These are phyloP conservation scores for Paramecium sonneborni DNA, from an alignment of 73 alveolate species.

Conservation along the genomic window DNA sequence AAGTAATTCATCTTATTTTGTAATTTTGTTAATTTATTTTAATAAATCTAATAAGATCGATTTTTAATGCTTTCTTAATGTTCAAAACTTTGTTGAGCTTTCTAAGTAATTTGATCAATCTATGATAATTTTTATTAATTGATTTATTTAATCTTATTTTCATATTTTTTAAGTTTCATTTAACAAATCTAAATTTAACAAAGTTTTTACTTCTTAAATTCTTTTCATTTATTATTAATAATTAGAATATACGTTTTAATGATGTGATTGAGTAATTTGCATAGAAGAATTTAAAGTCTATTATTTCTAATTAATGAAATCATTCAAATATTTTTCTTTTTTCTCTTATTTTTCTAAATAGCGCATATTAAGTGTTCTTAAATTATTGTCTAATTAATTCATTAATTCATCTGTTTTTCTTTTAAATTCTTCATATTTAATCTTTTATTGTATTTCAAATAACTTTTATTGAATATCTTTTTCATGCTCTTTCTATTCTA, in stretches of 20 bases:
- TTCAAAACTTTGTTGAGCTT: not conserved
- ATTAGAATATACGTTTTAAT: not conserved
- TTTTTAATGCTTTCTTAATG: not conserved
- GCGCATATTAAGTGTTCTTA: not conserved
- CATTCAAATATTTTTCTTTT: not conserved
- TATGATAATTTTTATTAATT: not conserved
- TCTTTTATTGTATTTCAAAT: not conserved
- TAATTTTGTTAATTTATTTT: not conserved
- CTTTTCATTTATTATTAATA: conserved; percentile 33
- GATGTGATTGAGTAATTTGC: not conserved
- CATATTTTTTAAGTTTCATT: not conserved
- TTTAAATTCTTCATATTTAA: conserved; percentile 23
- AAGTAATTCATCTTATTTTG: conserved; percentile 15
- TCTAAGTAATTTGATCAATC: not conserved
- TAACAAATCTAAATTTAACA: not conserved
- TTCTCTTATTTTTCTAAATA: not conserved
- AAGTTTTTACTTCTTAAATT: not conserved
- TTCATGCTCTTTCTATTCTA: conserved; percentile 2
- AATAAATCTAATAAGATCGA: not conserved
- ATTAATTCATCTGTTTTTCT: conserved; percentile 38
- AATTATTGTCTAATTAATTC: not conserved
- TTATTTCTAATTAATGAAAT: not conserved
- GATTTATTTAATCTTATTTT: not conserved
- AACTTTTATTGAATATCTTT: not conserved
- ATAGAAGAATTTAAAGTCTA: not conserved